phyloP scores from a whole-genome alignment of 108 stramenopile genomes.

The Mediolabrus comicus region DNA sequence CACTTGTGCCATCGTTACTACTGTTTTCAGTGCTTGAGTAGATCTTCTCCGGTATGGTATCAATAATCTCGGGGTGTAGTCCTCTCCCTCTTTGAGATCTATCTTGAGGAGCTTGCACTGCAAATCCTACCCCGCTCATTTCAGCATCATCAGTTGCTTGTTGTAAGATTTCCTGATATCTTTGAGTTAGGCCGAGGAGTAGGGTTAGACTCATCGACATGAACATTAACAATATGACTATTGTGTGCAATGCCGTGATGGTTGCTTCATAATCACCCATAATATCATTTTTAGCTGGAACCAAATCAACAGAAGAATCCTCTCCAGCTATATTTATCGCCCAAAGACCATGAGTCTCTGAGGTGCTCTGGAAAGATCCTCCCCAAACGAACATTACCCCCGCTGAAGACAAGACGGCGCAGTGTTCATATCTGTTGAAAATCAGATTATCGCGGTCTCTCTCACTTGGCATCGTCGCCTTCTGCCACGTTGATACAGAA shows the following conservation, averaged over 20 bases:
- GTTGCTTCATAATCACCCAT: slow-evolving; percentile 46
- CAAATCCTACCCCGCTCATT: slow-evolving; percentile 6
- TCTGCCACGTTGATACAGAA: slow-evolving; percentile 18
- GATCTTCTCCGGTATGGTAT: slow-evolving; percentile 53
- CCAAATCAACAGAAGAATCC: slow-evolving; percentile 23
- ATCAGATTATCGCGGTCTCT: slow-evolving; percentile 10
- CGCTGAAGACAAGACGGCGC: slow-evolving; percentile 35
- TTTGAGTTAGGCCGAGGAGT: slow-evolving; percentile 41
- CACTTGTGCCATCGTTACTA: slow-evolving; percentile 15
- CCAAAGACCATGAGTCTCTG: slow-evolving; percentile 45
- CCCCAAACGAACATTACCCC: slow-evolving; percentile 49
- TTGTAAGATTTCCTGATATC: slow-evolving; percentile 39
- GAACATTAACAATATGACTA: slow-evolving; percentile 55
- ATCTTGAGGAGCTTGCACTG: slow-evolving; percentile 21
- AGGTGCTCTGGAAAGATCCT: slow-evolving; percentile 42
- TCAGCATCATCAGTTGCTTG: slow-evolving; percentile 41
- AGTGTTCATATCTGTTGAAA: slow-evolving; percentile 39
- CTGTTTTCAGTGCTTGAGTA: slow-evolving; percentile 14
- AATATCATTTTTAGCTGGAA: slow-evolving; percentile 26
- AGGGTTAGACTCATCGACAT: slow-evolving; percentile 48
- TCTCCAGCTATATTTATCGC: slow-evolving; percentile 47
- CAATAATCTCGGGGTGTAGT: slow-evolving; percentile 47
- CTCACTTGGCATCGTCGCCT: slow-evolving; percentile 6
- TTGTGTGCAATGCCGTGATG: slow-evolving; percentile 41
- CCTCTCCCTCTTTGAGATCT: slow-evolving; percentile 35